Base-by-base conservation (phyloP, 306 rosid genomes). In the Rosa lucieae region DNA sequence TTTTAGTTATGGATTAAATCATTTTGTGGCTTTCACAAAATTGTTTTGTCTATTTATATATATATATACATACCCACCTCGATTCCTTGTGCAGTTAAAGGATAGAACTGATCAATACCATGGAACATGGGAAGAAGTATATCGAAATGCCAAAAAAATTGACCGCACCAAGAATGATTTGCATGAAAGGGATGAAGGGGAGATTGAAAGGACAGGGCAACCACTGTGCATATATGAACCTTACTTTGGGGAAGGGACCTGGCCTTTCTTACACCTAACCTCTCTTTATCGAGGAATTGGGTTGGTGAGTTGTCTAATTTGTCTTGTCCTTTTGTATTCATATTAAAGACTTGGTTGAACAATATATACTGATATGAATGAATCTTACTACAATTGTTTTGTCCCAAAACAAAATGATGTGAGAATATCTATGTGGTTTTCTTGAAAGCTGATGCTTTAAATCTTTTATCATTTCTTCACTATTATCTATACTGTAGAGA, bases 101-200 rank as follows among this genome's bases (percentile, higher is more conserved):
- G 99, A 89, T 78, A 93, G 99, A 88, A 88, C 83, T 5, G 96
- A 90, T 55, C 99, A 91, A 82, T 87, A 89, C 83, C 96, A 79
- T 76, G 92, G 90, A 85, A 93, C 93, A 61, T 91, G 99, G 99
- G 99, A 96, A 77, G 99, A 96, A 42, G 97, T 91, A 29, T 91
- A 96, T 88, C 88, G 90, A 86, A 91, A 23, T 81, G 93, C 94
- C 8, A 96, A 92, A 84, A 90, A 43, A 79, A 90, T 84, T 79
- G 99, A 93, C 82, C 89, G 98, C 79, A 77, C 76, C 70, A 91
- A 86, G 90, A 87, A 91, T 79, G 96, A 91, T 88, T 88, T 96
- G 86, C 98, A 91, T 55, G 99, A 93, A 86, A 93, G 99, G 82
- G 99, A 91, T 67, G 96, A 96, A 8, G 87, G 97, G 78, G 99